Evolutionary conservation across 2,329 filamentous ascomycete genomes (phyloP), one percentile per base, ranked within the genome.

Genomic region (Aspergillus uvarum): DNA sequence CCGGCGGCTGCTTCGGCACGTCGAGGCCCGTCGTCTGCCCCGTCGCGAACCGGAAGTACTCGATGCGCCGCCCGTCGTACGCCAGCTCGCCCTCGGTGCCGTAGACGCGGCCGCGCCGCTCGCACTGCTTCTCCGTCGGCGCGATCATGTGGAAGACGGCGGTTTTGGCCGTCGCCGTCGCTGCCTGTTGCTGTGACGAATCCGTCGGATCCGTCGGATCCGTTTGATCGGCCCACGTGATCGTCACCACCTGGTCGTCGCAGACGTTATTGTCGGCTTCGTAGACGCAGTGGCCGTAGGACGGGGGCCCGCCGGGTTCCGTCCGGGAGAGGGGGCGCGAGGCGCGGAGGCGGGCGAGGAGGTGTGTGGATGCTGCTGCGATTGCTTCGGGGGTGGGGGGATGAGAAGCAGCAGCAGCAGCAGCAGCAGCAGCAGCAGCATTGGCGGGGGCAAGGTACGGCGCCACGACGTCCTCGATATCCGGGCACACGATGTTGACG

Each of bases 231-330:
- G 16, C 14, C 92, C 94, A 98, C 4, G 85, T 87, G 55, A 98
- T 86, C 0, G 90, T 94, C 21, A 98, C 95, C 26, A 89, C 84
- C 74, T 98, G 94, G 70, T 98, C 92, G 74, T 99, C 95, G 69
- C 88, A 91, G 47, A 98, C 95, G 70, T 96, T 88, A 76, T 98
- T 99, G 77, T 96, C 92, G 4, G 88, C 82, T 73, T 97, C 95
- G 77, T 88, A 98, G 1, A 98, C 95, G 72, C 95, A 99, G n/a
- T 94, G 87, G 0, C 95, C 95, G 71, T 92, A 98, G 92, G 92
- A 88, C 1, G 82, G 77, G 4, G 84, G 74, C 11, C 70, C 63
- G 65, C 88, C 88, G 10, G 82, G 79, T 5, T 78, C 77, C 3
- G 80, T 79, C 1, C 83, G 72, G n/a, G 81, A 58, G 35, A 80